Conservation (phyloP, 129 eudicot species). For the Centaurea solstitialis region DNA sequence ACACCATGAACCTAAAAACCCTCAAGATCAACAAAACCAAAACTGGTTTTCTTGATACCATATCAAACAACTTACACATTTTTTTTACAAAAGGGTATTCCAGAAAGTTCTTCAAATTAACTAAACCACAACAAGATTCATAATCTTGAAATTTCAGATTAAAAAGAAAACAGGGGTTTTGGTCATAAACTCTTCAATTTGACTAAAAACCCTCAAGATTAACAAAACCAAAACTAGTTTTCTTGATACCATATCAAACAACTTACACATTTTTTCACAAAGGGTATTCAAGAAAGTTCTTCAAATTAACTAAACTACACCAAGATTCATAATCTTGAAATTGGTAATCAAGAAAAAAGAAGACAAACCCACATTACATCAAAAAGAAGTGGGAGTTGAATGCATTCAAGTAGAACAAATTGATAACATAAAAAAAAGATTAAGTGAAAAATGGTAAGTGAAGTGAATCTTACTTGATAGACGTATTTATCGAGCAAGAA, state of each 20-base stretch:
- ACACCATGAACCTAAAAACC: conserved; percentile 3
- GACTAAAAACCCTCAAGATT: too few relatives aligned
- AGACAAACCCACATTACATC: neutral
- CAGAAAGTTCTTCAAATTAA: neutral
- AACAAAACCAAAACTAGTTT: too few relatives aligned
- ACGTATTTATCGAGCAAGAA: conserved; percentile 72
- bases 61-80: neutral
- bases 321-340: neutral
- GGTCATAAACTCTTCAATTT: too few relatives aligned
- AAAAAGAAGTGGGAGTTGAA: neutral
- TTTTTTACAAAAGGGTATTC: neutral
- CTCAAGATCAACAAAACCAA: neutral
- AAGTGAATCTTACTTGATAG: conserved; percentile 68
- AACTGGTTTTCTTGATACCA: neutral
- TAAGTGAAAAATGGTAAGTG: conserved; percentile 5
- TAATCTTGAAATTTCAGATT: neutral
- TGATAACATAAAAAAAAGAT: neutral
- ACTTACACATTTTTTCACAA: too few relatives aligned
- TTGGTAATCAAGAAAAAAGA: neutral
- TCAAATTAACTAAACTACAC: too few relatives aligned
- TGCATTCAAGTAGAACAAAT: neutral
- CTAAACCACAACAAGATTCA: neutral
- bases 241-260: too few relatives aligned
- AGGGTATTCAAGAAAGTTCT: too few relatives aligned
- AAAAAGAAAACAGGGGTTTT: neutral